A percentile compares a stretch with the other conserved stretches of the same genome.
Conservation (phyloP, 192 early-diverging fungal genomes). For the Backusella tarrabulga region DNA sequence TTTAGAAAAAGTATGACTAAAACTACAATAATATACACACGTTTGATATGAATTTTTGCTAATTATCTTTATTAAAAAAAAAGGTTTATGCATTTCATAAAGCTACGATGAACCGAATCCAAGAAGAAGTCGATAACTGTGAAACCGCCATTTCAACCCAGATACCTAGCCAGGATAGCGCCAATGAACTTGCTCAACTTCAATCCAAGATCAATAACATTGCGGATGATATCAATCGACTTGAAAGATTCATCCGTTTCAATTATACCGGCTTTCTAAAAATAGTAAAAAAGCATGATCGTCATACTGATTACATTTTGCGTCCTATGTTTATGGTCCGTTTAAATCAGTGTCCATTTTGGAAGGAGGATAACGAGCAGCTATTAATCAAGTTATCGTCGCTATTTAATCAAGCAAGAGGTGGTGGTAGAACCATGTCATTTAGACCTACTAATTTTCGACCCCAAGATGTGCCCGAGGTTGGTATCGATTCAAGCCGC, state of each 20-base stretch:
- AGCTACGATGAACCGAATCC: slow-evolving; percentile 68
- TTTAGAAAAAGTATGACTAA: slow-evolving; percentile 71
- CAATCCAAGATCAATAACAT: slow-evolving; percentile 67
- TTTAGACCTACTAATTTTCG: slow-evolving; percentile 1
- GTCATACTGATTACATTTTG: slow-evolving; percentile 78
- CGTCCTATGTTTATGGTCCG: slow-evolving; percentile 75
- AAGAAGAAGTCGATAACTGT: slow-evolving; percentile 54
- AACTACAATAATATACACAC: background rate
- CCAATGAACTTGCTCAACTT: slow-evolving; percentile 43
- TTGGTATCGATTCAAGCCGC: background rate
- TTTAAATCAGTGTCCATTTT: slow-evolving; percentile 78
- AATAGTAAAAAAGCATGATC: slow-evolving; percentile 99
- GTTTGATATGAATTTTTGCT: background rate
- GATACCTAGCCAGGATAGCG: slow-evolving; percentile 50
- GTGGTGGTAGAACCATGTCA: slow-evolving; percentile 29
- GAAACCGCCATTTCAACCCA: slow-evolving; percentile 16
- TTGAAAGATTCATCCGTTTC: slow-evolving; percentile 70
- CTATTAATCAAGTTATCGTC: slow-evolving; percentile 85
- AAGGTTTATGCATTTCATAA: slow-evolving; percentile 71
- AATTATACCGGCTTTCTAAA: slow-evolving; percentile 85
- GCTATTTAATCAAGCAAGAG: slow-evolving; percentile 67
- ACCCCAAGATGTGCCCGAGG: background rate
- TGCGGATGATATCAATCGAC: slow-evolving; percentile 71
- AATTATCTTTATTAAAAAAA: background rate
- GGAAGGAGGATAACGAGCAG: slow-evolving; percentile 75